phyloP scores from a whole-genome alignment of 2,329 filamentous ascomycete species.

The Pseudogymnoascus sp. region DNA sequence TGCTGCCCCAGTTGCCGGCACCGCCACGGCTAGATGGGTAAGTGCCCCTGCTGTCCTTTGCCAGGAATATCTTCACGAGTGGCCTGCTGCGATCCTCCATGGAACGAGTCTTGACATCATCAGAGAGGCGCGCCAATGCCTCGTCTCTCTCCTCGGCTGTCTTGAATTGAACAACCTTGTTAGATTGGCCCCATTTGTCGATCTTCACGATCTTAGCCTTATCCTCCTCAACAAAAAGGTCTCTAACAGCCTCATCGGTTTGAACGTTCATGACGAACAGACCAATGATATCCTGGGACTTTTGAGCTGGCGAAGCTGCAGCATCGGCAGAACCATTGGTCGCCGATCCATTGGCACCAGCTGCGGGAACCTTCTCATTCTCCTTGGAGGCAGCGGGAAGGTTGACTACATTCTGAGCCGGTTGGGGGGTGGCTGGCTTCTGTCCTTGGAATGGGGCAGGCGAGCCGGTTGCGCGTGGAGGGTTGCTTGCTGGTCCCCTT shows the following conservation, averaged over 20 bases:
- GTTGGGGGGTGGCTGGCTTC: conserved; percentile 44
- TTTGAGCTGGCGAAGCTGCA: conserved; percentile 50
- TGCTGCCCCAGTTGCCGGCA: conserved; percentile 61
- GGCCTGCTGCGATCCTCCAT: conserved; percentile 70
- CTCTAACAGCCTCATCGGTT: conserved; percentile 73
- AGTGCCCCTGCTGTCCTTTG: conserved; percentile 49
- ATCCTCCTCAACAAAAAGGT: conserved; percentile 78
- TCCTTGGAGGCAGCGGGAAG: conserved; percentile 44
- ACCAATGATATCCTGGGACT: conserved; percentile 67
- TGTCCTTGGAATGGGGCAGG: conserved; percentile 23
- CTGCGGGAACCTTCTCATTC: conserved; percentile 43
- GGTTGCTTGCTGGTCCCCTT: conserved; percentile 23
- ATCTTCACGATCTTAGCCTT: conserved; percentile 71
- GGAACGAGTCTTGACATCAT: conserved; percentile 66
- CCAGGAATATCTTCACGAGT: conserved; percentile 75
- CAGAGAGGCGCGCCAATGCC: conserved; percentile 66
- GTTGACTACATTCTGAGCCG: conserved; percentile 27
- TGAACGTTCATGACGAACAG: conserved; percentile 86
- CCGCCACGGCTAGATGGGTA: conserved; percentile 53
- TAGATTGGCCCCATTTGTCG: conserved; percentile 70
- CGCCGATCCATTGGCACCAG: conserved; percentile 43
- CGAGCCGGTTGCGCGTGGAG: conserved; percentile 26
- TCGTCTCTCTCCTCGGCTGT: conserved; percentile 71
- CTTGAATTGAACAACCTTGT: conserved; percentile 82
- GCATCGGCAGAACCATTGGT: conserved; percentile 43